Percentiles rank a stretch among this genome's conserved stretches.
phyloP scores from a whole-genome alignment of 768 basidiomycete genomes.

The Ephemerocybe angulata region DNA sequence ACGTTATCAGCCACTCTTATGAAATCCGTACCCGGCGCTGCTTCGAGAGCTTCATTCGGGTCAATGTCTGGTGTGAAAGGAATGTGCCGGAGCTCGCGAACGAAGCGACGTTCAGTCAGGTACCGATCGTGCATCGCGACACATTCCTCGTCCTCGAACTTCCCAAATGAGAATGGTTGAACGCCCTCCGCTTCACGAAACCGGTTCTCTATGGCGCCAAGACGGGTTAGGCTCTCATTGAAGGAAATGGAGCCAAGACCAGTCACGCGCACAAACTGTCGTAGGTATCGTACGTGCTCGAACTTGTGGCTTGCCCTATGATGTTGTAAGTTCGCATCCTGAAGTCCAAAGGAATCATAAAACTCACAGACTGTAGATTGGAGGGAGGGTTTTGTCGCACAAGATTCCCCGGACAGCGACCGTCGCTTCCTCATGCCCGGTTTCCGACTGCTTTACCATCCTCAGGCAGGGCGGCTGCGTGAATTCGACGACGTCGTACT shows the following conservation, averaged over 20 bases:
- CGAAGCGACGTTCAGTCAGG: background rate
- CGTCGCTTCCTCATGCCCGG: background rate
- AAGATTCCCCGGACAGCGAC: background rate
- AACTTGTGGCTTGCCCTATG: background rate
- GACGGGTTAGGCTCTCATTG: background rate
- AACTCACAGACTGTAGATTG: background rate
- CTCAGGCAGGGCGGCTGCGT: background rate
- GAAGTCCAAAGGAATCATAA: background rate
- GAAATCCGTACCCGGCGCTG: background rate
- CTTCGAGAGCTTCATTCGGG: background rate
- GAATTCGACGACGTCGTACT: background rate
- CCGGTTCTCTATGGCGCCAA: no score
- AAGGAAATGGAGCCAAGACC: background rate
- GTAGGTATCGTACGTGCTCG: background rate
- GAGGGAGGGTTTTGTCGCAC: background rate
- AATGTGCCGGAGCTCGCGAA: background rate
- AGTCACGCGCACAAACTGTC: background rate
- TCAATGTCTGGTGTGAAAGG: background rate
- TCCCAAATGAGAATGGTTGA: background rate
- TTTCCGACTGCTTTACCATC: background rate
- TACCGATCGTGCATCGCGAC: background rate
- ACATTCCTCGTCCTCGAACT: background rate
- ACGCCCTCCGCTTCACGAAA: no score
- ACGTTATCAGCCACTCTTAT: background rate
- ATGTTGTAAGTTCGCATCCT: background rate